Evolutionary conservation across 2,329 filamentous ascomycete species (phyloP).

Genomic region (Epichloe typhina): DNA sequence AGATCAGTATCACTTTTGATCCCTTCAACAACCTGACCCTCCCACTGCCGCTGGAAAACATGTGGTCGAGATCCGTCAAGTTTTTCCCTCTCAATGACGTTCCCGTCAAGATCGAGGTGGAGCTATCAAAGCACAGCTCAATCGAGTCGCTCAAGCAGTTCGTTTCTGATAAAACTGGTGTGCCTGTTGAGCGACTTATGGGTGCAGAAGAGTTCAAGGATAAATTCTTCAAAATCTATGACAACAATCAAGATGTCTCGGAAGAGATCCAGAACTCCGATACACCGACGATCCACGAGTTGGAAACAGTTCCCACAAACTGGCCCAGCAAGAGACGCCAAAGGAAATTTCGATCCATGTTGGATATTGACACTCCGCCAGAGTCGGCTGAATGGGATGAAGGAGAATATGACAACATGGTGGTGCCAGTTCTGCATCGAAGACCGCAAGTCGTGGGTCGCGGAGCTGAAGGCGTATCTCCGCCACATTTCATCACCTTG

Average conservation of each 20-base stretch:
- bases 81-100: constrained; percentile 64
- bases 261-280: constrained; percentile 60
- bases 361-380: constrained; percentile 29
- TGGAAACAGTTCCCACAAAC: constrained; percentile 70
- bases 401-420: constrained; percentile 48
- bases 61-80: constrained; percentile 62
- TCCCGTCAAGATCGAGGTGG: constrained; percentile 61
- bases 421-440: constrained; percentile 61
- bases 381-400: constrained; percentile 44
- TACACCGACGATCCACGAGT: constrained; percentile 58
- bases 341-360: constrained; percentile 36
- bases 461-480: constrained; percentile 19
- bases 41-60: constrained; percentile 74
- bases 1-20: constrained; percentile 97
- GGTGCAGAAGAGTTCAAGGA: constrained; percentile 70
- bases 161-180: constrained; percentile 52
- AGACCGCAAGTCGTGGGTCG: constrained; percentile 21
- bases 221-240: constrained; percentile 78
- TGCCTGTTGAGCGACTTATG: constrained; percentile 55
- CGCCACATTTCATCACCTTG: constrained; percentile 62
- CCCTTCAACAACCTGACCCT: constrained; percentile 92
- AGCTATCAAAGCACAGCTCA: constrained; percentile 63
- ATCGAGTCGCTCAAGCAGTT: constrained; percentile 57
- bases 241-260: constrained; percentile 52
- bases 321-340: constrained; percentile 42